Percentiles rank a stretch among this genome's conserved stretches.
Conservation (phyloP, 257 asterid species). For the Knoxia roxburghii region DNA sequence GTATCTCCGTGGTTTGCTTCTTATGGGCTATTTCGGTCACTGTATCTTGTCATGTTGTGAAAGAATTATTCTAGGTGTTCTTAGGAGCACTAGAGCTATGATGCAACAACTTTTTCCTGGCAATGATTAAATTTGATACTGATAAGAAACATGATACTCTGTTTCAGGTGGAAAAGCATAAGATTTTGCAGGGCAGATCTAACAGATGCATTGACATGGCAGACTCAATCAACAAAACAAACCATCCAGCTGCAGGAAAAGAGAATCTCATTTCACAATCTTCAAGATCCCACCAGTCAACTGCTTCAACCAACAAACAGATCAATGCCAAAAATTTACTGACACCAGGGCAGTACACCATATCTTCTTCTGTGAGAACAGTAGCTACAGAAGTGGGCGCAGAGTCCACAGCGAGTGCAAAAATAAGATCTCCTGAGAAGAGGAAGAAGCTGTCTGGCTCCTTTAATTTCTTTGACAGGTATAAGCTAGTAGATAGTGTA, state of each 20-base stretch:
- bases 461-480: slow-evolving; percentile 65
- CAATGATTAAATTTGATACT: not conserved
- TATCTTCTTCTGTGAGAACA: slow-evolving; percentile 26
- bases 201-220: slow-evolving; percentile 25
- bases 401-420: slow-evolving; percentile 28
- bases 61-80: too few relatives aligned
- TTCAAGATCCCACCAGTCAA: slow-evolving; percentile 28
- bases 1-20: not conserved
- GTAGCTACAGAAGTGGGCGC: slow-evolving; percentile 25
- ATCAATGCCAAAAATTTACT: slow-evolving; percentile 21
- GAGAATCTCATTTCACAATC: slow-evolving; percentile 29
- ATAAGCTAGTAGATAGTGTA: slow-evolving; percentile 14
- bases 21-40: not conserved
- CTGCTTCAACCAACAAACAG: slow-evolving; percentile 33
- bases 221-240: slow-evolving; percentile 32
- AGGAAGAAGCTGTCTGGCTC: slow-evolving; percentile 46
- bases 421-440: slow-evolving; percentile 36
- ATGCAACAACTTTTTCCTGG: not conserved
- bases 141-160: slow-evolving; percentile 6
- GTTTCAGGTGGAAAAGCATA: slow-evolving; percentile 82
- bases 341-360: slow-evolving; percentile 26
- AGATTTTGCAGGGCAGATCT: slow-evolving; percentile 57
- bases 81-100: slow-evolving; percentile 2
- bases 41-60: not conserved
- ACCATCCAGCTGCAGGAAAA: slow-evolving; percentile 27